Evolutionary conservation across 2,329 filamentous ascomycete species (phyloP), one percentile per base, ranked within the genome.

Genomic region (Neopestalotiopsis clavispora): DNA sequence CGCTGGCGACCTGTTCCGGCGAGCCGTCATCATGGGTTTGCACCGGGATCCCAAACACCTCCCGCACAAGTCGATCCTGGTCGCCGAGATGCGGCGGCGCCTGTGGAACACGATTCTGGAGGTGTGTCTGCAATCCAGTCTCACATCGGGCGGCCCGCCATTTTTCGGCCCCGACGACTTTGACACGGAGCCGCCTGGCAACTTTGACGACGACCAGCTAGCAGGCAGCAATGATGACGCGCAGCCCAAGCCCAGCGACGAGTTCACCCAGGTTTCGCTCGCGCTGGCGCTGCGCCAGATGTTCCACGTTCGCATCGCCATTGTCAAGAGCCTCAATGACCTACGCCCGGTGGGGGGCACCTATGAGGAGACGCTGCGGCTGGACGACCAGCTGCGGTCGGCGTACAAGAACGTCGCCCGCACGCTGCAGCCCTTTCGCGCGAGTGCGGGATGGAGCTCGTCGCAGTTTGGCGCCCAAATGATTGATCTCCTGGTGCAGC

Each of bases 51-150:
- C 88, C 0, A 80, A 78, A 38, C 78, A 82, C 68, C 81, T 89
- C 4, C 80, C 81, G 6, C 80, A 81, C 23, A 85, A 87, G 80
- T 81, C 84, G 2, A 73, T 78, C 0, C 82, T 86, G 45, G 80
- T 82, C 23, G 80, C 83, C 1, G 88, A 90, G 75, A 83, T 90
- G 75, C 82, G 87, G 1, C 80, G 87, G 4, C 80, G 88, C 2
- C 73, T 90, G 1, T 90, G 88, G 88, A 83, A 84, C 6, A 87
- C 86, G 0, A 82, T 88, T 12, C 68, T 89, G 4, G 87, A 90
- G n/a, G 13, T 88, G 0, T 72, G 75, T 0, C 68, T 87, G 0
- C 83, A 84, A 40, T 79, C 83, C 1, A 84, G 84, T 59, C 69
- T 88, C 56, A 76, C 76, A 13, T 81, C 83, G 0, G 86, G 86